Percentiles rank a stretch among this genome's conserved stretches.
phyloP scores from a whole-genome alignment of 208 protist species.

The Angomonas deanei region DNA sequence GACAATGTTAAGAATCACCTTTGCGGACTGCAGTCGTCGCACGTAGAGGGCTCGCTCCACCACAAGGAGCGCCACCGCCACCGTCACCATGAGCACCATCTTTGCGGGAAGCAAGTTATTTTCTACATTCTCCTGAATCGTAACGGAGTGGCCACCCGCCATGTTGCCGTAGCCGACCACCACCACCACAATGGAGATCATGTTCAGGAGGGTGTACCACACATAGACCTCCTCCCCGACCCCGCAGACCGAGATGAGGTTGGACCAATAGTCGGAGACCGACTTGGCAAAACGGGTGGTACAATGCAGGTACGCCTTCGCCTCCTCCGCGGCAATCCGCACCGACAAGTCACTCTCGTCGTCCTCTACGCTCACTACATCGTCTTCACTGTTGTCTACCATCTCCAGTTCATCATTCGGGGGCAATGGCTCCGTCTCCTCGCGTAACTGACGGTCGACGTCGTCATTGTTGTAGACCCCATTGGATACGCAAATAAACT shows the following conservation, averaged over 20 bases:
- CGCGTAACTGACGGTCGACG: neutral
- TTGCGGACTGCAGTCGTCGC: slow-evolving; percentile 28
- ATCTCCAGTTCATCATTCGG: slow-evolving; percentile 4
- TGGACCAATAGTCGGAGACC: slow-evolving; percentile 15
- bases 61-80: slow-evolving; percentile 56
- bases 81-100: slow-evolving; percentile 55
- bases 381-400: slow-evolving; percentile 2
- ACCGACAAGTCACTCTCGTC: neutral
- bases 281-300: neutral
- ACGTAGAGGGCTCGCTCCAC: slow-evolving; percentile 77
- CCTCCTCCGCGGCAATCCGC: slow-evolving; percentile 15
- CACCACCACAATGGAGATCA: slow-evolving; percentile 39
- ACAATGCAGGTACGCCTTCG: neutral
- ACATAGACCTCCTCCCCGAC: slow-evolving; percentile 63
- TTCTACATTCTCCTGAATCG: slow-evolving; percentile 55
- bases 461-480: slow-evolving; percentile 19
- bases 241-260: slow-evolving; percentile 32
- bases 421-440: neutral
- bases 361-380: slow-evolving; percentile 1
- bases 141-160: slow-evolving; percentile 3
- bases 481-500: slow-evolving; percentile 26
- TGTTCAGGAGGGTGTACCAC: slow-evolving; percentile 44
- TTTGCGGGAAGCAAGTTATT: slow-evolving; percentile 67
- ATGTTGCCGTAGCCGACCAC: slow-evolving; percentile 52
- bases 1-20: slow-evolving; percentile 40